Percentiles rank a stretch among this genome's conserved stretches.
phyloP scores from a whole-genome alignment of 345 rosid genomes.

The Sonneratia caseolaris region DNA sequence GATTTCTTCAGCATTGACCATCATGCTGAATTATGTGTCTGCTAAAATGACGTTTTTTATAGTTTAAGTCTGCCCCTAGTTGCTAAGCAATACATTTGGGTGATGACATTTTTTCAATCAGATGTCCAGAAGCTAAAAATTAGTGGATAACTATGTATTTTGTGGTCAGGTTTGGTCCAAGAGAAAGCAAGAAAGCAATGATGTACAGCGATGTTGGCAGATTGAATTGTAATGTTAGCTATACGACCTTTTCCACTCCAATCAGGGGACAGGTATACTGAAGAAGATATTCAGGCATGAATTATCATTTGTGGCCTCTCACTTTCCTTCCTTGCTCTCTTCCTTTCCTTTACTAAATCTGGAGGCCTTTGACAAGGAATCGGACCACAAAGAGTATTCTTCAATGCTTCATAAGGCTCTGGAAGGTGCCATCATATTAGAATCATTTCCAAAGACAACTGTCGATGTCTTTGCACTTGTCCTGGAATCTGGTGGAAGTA shows the following conservation, averaged over 20 bases:
- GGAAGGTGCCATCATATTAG: constrained; percentile 77
- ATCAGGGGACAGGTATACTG: constrained; percentile 57
- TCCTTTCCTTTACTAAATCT: constrained; percentile 6
- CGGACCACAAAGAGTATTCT: constrained; percentile 65
- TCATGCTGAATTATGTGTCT: neutral
- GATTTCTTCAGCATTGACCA: neutral
- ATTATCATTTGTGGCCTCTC: neutral
- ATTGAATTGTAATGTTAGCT: constrained; percentile 78
- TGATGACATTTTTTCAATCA: neutral
- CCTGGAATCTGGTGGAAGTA: constrained; percentile 96
- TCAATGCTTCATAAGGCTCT: constrained; percentile 91
- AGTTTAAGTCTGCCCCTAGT: neutral
- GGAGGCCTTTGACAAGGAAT: constrained; percentile 37
- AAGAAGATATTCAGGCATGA: neutral
- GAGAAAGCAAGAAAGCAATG: constrained; percentile 97
- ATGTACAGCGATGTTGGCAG: constrained; percentile 73
- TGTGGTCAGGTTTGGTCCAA: constrained; percentile 79
- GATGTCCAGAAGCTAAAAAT: neutral
- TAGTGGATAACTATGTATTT: neutral
- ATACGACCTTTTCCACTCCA: constrained; percentile 70
- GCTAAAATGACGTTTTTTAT: neutral
- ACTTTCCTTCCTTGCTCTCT: neutral
- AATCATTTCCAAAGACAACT: constrained; percentile 88
- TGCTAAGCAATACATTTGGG: neutral
- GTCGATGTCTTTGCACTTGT: constrained; percentile 92